phyloP scores from a whole-genome alignment of 2,329 filamentous ascomycete species.

The Phaeosphaeriaceae sp. region DNA sequence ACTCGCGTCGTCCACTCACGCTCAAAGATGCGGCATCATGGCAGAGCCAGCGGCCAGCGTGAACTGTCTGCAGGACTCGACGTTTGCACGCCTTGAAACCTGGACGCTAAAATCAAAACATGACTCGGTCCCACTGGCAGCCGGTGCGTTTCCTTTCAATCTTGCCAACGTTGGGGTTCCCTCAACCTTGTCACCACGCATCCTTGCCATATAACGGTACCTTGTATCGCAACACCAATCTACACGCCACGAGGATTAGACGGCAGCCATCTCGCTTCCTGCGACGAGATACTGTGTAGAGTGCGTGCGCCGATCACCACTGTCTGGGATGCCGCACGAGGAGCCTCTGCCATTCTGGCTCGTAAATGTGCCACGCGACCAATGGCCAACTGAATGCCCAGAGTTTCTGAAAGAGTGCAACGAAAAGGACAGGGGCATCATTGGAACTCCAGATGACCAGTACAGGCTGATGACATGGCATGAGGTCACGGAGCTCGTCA shows the following conservation, averaged over 20 bases:
- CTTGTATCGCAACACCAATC: conserved; percentile 3
- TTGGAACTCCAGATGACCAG: conserved; percentile 72
- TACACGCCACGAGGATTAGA: not conserved
- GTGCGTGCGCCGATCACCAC: not conserved
- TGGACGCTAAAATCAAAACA: conserved; percentile 19
- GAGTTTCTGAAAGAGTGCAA: conserved; percentile 69
- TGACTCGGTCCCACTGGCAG: conserved; percentile 19
- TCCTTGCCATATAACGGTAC: not conserved
- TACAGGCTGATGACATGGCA: conserved; percentile 73
- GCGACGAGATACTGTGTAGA: not conserved
- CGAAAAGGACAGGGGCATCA: conserved; percentile 72
- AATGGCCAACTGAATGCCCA: conserved; percentile 73
- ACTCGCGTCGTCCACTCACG: not conserved
- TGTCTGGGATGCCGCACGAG: conserved; percentile 28
- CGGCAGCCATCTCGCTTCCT: conserved; percentile 1
- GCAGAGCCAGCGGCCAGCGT: not conserved
- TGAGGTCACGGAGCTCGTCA: conserved; percentile 66
- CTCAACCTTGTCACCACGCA: not conserved
- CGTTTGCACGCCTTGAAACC: not conserved
- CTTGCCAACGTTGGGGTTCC: conserved; percentile 6
- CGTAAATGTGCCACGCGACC: conserved; percentile 71
- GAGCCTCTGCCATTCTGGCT: conserved; percentile 75
- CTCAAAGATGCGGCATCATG: not conserved
- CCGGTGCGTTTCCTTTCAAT: conserved; percentile 10
- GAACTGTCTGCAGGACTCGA: conserved; percentile 12